Base-by-base conservation (phyloP, 2,329 filamentous ascomycete genomes). In the Pseudocercospora eumusae region DNA sequence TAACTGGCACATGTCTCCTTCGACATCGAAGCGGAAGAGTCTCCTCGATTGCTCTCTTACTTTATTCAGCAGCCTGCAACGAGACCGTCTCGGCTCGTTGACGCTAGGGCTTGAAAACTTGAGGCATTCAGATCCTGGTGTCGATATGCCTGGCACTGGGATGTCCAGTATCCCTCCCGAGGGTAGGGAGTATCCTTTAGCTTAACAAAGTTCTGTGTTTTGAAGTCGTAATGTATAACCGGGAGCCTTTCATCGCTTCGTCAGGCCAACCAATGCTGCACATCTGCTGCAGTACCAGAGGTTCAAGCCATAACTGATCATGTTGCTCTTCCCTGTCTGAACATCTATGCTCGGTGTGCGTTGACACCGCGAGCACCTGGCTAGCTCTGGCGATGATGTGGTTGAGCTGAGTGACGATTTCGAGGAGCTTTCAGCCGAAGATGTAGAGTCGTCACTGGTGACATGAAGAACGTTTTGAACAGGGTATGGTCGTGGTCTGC, bases 251-350 rank as follows among this genome's bases (percentile, higher is more conserved):
- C 72, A 73, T 53, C 70, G 67, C 56, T 72, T 70, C 50, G 57
- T 68, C 44, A 73, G 61, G 20, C 75, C 75, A n/a, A 76, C 74
- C 33, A 76, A 69, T 44, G 59, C 67, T 36, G 75, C 74, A 60
- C 74, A 76, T 25, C 75, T 67, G 15, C 60, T 69, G 69, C 75
- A 76, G 67, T 76, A 76, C 68, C 72, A 76, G 33, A 71, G 68
- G 49, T 76, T 76, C 18, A 76, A 66, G 9, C 75, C 75, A 49
- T 75, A 76, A 11, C 68, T 66, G 15, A 76, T 62, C 75, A 76
- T 76, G 66, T 75, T 75, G 57, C 66, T 69, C 52, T 72, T 70
- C n/a, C 73, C 73, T 5, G 72, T 74, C 52, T 67, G 59, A 21
- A 71, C 53, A 55, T 76, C 73, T 49, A 74, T 53, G 66, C 73